phyloP scores from a whole-genome alignment of 129 eudicot species.

The Flaveria bidentis region DNA sequence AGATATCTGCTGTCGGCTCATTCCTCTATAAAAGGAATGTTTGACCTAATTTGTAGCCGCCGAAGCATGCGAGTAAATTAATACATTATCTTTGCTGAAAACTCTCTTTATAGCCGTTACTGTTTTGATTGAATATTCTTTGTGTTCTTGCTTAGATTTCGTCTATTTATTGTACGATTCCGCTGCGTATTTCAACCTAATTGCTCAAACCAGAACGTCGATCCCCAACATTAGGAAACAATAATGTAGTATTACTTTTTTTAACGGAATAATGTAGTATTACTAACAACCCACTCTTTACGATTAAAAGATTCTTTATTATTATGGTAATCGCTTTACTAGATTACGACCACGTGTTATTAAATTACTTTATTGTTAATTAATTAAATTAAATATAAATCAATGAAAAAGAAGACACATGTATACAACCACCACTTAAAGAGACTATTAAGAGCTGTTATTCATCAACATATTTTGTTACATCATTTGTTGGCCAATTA shows the following conservation, averaged over 20 bases:
- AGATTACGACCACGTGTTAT: constrained; percentile 13
- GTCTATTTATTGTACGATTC: no score
- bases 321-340: constrained; percentile 10
- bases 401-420: background rate
- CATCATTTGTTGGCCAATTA: constrained; percentile 6
- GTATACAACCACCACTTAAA: constrained; percentile 22
- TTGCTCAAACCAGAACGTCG: no score
- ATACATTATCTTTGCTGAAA: no score
- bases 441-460: constrained; percentile 15
- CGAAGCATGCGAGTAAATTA: no score
- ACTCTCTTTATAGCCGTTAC: no score
- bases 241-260: background rate
- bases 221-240: constrained; percentile 12
- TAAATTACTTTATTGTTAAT: background rate
- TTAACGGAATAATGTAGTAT: no score
- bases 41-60: no score
- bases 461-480: constrained; percentile 13
- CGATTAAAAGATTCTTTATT: constrained; percentile 6
- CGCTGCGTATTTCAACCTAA: no score
- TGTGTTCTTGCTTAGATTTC: no score
- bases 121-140: no score
- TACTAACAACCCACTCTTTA: background rate
- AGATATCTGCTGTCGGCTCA: no score
- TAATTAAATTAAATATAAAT: background rate
- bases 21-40: no score